A percentile compares a stretch with the other conserved stretches of the same genome.
These are phyloP conservation scores for Scedosporium aurantiacum DNA, from an alignment of 2,329 filamentous ascomycete species.

Conservation along the genomic window DNA sequence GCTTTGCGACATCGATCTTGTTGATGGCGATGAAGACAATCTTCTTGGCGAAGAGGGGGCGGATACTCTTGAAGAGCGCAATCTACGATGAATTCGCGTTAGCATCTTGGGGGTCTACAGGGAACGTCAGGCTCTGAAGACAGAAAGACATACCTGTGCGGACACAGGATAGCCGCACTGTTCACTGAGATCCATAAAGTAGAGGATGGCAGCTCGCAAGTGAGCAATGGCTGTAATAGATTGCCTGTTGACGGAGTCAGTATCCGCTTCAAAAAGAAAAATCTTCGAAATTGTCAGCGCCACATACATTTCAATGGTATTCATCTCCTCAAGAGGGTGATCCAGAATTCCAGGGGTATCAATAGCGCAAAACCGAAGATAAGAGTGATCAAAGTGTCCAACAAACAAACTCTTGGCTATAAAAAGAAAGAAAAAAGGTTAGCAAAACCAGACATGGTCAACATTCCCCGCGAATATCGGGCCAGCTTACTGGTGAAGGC, in stretches of 20 bases:
- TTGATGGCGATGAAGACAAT: constrained; percentile 94
- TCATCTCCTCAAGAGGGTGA: constrained; percentile 97
- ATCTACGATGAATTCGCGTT: constrained; percentile 64
- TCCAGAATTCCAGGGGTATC: constrained; percentile 98
- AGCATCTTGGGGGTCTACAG: neutral
- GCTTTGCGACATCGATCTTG: constrained; percentile 88
- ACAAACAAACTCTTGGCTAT: constrained; percentile 55
- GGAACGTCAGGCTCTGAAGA: too few relatives aligned
- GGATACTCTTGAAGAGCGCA: constrained; percentile 90
- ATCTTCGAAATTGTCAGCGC: constrained; percentile 36
- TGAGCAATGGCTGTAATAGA: constrained; percentile 96
- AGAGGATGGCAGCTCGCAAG: constrained; percentile 85
- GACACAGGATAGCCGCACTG: constrained; percentile 91
- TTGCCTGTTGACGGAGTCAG: neutral
- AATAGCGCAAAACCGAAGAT: constrained; percentile 56
- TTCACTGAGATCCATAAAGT: constrained; percentile 97
- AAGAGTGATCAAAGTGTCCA: constrained; percentile 68
- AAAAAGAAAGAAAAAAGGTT: too few relatives aligned
- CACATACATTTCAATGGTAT: constrained; percentile 82
- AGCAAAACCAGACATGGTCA: neutral
- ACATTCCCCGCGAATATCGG: neutral
- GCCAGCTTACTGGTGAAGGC: constrained; percentile 64
- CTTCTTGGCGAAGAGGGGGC: constrained; percentile 94
- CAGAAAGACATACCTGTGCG: constrained; percentile 26
- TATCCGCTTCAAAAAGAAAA: constrained; percentile 5